Conservation (phyloP, 192 early-diverging fungal species). For the Podila minutissima region DNA sequence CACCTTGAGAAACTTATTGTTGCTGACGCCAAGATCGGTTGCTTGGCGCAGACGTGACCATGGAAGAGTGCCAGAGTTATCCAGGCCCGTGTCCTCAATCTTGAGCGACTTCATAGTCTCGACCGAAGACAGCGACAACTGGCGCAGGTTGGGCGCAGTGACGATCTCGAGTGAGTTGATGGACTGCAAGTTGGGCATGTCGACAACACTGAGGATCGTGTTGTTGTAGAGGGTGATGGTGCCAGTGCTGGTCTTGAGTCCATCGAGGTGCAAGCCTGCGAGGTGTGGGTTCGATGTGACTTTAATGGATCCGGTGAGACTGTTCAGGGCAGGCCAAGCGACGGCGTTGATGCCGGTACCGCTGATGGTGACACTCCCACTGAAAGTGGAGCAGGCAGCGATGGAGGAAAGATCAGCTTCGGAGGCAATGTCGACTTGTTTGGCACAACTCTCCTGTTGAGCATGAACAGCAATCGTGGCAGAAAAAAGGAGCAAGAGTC, state of each 20-base stretch:
- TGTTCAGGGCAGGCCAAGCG: constrained; percentile 17
- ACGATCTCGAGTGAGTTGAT: constrained; percentile 61
- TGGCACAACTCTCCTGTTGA: constrained; percentile 9
- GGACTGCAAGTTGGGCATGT: constrained; percentile 42
- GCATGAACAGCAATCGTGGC: not conserved
- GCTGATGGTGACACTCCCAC: constrained; percentile 17
- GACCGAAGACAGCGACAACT: constrained; percentile 15
- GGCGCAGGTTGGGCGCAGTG: constrained; percentile 58
- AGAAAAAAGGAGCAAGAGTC: not conserved
- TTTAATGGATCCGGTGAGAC: constrained; percentile 30
- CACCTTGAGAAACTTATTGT: constrained; percentile 60
- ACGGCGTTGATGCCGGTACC: constrained; percentile 12
- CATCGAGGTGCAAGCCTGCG: constrained; percentile 17
- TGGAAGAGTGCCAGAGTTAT: constrained; percentile 52
- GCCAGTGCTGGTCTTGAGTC: constrained; percentile 29
- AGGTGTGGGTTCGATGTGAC: constrained; percentile 28
- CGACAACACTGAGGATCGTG: constrained; percentile 60
- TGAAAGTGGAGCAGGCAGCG: constrained; percentile 21
- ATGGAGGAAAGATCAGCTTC: constrained; percentile 18
- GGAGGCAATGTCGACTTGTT: constrained; percentile 10
- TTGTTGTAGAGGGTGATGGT: constrained; percentile 65
- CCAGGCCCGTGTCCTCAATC: constrained; percentile 54
- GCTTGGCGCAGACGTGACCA: constrained; percentile 50
- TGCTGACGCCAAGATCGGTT: constrained; percentile 61
- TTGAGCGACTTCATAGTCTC: constrained; percentile 54